These are phyloP conservation scores for Cyclocybe aegerita DNA, from an alignment of 768 basidiomycete species.

Conservation along the genomic window DNA sequence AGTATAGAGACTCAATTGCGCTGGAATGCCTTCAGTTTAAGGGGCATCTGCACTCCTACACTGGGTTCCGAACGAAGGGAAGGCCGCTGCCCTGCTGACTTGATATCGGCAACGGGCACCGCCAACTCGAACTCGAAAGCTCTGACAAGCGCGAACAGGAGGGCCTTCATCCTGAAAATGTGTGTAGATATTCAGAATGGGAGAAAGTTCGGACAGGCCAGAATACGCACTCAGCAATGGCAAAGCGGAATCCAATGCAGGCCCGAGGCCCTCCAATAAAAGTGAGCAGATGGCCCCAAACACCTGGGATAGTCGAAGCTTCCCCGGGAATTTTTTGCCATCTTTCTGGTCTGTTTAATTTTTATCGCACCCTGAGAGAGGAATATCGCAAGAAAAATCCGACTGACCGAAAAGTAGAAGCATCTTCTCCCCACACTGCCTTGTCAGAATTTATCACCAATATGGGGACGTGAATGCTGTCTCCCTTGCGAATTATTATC, in stretches of 20 bases:
- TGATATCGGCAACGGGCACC: conserved; percentile 36
- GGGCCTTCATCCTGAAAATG: conserved; percentile 26
- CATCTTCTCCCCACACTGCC: conserved; percentile 63
- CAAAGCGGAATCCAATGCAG: conserved; percentile 69
- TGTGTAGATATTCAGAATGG: neutral
- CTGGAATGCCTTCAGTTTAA: conserved; percentile 33
- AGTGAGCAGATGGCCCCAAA: conserved; percentile 58
- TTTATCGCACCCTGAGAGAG: neutral
- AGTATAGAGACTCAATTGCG: neutral
- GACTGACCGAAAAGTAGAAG: conserved; percentile 53
- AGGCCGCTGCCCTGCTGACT: conserved; percentile 44
- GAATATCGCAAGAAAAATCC: neutral
- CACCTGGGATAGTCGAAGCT: conserved; percentile 48
- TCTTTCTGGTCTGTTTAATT: conserved; percentile 55
- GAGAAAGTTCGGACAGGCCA: neutral
- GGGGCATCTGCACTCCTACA: conserved; percentile 44
- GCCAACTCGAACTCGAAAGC: conserved; percentile 52
- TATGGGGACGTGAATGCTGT: conserved; percentile 49
- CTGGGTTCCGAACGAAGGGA: conserved; percentile 40
- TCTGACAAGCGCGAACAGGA: conserved; percentile 28
- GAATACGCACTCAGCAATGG: conserved; percentile 52
- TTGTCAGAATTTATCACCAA: conserved; percentile 49
- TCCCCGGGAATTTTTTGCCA: conserved; percentile 52
- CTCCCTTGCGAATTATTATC: conserved; percentile 45
- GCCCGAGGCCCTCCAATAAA: conserved; percentile 68